Evolutionary conservation across 169 alveolate genomes (phyloP).

Genomic region (Babesia microti): DNA sequence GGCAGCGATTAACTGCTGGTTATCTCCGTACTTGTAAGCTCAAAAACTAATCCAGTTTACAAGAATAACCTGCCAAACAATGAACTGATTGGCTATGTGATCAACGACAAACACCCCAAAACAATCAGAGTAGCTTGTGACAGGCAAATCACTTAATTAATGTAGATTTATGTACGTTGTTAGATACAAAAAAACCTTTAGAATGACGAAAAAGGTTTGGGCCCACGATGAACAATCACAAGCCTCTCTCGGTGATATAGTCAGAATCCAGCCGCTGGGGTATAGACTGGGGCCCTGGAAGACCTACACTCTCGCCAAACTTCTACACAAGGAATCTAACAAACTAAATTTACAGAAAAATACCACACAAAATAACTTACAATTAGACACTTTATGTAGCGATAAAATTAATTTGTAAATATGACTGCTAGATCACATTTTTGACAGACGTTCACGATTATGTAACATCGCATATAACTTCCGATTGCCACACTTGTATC

Average conservation of each 20-base stretch:
- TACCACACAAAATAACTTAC: neutral
- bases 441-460: neutral
- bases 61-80: constrained; percentile 71
- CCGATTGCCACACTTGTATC: constrained; percentile 7
- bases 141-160: constrained; percentile 25
- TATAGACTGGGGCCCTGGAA: constrained; percentile 69
- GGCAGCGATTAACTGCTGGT: constrained; percentile 81
- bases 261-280: constrained; percentile 82
- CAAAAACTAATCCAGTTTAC: constrained; percentile 39
- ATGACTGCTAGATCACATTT: constrained; percentile 1
- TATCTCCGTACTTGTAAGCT: constrained; percentile 69
- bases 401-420: neutral
- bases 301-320: constrained; percentile 55
- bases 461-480: too few species aligned
- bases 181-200: constrained; percentile 74
- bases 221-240: constrained; percentile 74
- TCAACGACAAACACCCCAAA: constrained; percentile 83
- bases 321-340: constrained; percentile 46
- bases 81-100: constrained; percentile 77
- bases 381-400: neutral
- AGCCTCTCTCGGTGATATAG: constrained; percentile 76
- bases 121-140: constrained; percentile 79
- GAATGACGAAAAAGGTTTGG: constrained; percentile 79
- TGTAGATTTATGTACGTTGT: constrained; percentile 76
- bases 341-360: constrained; percentile 9